Evolutionary conservation across 495 filamentous ascomycete genomes (phyloP).

Genomic region (Neurospora hispaniola): DNA sequence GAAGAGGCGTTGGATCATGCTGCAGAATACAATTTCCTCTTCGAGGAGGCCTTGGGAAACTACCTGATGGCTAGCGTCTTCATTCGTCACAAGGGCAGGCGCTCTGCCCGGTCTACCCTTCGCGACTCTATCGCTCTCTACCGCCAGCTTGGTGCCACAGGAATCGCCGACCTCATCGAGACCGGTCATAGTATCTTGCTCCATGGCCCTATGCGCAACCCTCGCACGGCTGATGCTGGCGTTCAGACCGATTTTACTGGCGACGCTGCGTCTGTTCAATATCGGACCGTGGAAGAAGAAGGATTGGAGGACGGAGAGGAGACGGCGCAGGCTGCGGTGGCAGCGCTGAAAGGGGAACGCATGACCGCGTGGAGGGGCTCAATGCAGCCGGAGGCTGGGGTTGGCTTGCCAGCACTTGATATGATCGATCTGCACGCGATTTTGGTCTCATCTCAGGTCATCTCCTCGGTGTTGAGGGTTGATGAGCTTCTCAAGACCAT

Average conservation of each 20-base stretch:
- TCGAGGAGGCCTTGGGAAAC: conserved; percentile 73
- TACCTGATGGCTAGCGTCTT: conserved; percentile 71
- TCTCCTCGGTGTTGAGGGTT: conserved; percentile 79
- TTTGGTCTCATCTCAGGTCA: conserved; percentile 77
- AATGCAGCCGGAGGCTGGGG: conserved; percentile 35
- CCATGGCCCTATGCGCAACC: conserved; percentile 49
- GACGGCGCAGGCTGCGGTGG: conserved; percentile 30
- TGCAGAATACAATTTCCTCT: conserved; percentile 60
- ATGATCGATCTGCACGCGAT: conserved; percentile 85
- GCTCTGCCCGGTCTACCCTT: conserved; percentile 62
- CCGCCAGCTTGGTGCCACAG: conserved; percentile 60
- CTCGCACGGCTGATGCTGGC: conserved; percentile 53
- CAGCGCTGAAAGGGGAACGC: conserved; percentile 48
- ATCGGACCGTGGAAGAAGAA: conserved; percentile 37
- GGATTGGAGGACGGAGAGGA: conserved; percentile 50
- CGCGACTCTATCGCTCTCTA: conserved; percentile 66
- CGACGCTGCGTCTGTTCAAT: conserved; percentile 48
- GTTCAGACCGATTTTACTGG: conserved; percentile 66
- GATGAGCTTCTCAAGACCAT: conserved; percentile 79
- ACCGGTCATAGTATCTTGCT: conserved; percentile 64
- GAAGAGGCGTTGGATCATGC: conserved; percentile 74
- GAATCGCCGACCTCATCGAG: conserved; percentile 60
- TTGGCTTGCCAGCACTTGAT: conserved; percentile 50
- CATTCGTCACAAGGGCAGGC: conserved; percentile 54
- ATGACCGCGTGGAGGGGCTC: conserved; percentile 53